Conservation (phyloP, 2,329 filamentous ascomycete species). For the Diplodia corticola region DNA sequence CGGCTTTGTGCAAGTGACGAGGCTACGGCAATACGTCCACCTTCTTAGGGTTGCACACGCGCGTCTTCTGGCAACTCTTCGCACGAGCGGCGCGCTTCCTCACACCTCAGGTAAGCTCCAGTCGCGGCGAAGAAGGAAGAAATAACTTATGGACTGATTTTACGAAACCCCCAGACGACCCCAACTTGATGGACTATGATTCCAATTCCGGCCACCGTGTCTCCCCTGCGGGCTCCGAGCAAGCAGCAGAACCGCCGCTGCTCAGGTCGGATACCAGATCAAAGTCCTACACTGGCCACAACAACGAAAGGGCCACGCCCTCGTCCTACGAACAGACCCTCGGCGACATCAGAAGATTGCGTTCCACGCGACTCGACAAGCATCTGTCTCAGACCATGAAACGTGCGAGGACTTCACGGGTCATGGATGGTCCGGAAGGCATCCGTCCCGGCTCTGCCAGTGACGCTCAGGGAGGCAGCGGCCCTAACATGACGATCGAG, state of each 20-base stretch:
- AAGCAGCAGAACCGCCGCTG: constrained; percentile 51
- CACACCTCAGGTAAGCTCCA: constrained; percentile 60
- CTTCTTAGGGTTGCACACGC: constrained; percentile 88
- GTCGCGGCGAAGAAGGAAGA: not conserved
- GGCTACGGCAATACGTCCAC: constrained; percentile 93
- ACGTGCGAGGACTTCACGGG: constrained; percentile 84
- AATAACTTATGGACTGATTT: constrained; percentile 26
- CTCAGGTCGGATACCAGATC: constrained; percentile 69
- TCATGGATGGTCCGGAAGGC: constrained; percentile 84
- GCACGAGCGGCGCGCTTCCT: constrained; percentile 77
- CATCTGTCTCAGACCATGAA: constrained; percentile 90
- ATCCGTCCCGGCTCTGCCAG: constrained; percentile 66
- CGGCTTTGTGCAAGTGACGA: constrained; percentile 75
- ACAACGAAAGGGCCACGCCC: constrained; percentile 57
- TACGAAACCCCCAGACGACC: constrained; percentile 60
- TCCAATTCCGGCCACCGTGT: constrained; percentile 63
- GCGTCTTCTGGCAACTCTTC: constrained; percentile 80
- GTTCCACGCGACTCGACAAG: constrained; percentile 91
- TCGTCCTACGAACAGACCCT: constrained; percentile 88
- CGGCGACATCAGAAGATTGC: constrained; percentile 86
- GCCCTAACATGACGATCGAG: constrained; percentile 65
- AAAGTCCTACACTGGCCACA: constrained; percentile 68
- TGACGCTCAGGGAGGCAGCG: constrained; percentile 48
- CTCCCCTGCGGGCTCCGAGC: constrained; percentile 47
- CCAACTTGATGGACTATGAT: constrained; percentile 66